These are phyloP conservation scores for Monosporascus sp. DNA, from an alignment of 2,329 filamentous ascomycete genomes.

Conservation along the genomic window DNA sequence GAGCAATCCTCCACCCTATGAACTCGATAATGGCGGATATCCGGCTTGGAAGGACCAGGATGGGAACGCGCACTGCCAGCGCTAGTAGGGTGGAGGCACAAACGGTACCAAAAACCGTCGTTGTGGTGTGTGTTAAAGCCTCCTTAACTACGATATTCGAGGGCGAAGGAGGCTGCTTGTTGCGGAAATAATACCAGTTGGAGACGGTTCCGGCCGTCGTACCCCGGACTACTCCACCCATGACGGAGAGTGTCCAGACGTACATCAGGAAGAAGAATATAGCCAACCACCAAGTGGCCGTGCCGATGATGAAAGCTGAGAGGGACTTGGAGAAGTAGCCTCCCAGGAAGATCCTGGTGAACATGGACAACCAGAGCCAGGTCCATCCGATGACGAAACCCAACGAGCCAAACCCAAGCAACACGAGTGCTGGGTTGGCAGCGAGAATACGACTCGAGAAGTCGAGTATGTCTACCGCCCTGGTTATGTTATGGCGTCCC, in stretches of 20 bases:
- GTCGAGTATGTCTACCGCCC: slow-evolving; percentile 83
- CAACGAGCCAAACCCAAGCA: slow-evolving; percentile 77
- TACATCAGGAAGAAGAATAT: slow-evolving; percentile 89
- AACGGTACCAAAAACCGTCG: slow-evolving; percentile 87
- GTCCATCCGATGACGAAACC: slow-evolving; percentile 79
- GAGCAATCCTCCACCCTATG: slow-evolving; percentile 73
- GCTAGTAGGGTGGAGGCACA: slow-evolving; percentile 81
- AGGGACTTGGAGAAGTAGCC: slow-evolving; percentile 68
- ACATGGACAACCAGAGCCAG: slow-evolving; percentile 96
- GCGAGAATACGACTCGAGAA: slow-evolving; percentile 85
- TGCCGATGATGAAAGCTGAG: slow-evolving; percentile 70
- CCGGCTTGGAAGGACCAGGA: slow-evolving; percentile 76
- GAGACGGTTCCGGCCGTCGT: slow-evolving; percentile 93
- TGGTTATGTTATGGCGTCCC: slow-evolving; percentile 73
- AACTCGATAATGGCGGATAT: slow-evolving; percentile 61
- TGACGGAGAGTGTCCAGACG: slow-evolving; percentile 86
- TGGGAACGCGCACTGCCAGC: slow-evolving; percentile 75
- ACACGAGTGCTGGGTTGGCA: slow-evolving; percentile 75
- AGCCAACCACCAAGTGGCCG: slow-evolving; percentile 94
- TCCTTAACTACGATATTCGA: slow-evolving; percentile 78
- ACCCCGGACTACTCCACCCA: slow-evolving; percentile 82
- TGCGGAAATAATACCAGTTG: slow-evolving; percentile 98
- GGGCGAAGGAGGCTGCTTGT: slow-evolving; percentile 70
- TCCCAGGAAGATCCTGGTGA: slow-evolving; percentile 90
- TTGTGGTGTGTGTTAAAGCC: slow-evolving; percentile 74